phyloP scores from a whole-genome alignment of 441 rosid genomes.

The Arabidopsis lyrata region DNA sequence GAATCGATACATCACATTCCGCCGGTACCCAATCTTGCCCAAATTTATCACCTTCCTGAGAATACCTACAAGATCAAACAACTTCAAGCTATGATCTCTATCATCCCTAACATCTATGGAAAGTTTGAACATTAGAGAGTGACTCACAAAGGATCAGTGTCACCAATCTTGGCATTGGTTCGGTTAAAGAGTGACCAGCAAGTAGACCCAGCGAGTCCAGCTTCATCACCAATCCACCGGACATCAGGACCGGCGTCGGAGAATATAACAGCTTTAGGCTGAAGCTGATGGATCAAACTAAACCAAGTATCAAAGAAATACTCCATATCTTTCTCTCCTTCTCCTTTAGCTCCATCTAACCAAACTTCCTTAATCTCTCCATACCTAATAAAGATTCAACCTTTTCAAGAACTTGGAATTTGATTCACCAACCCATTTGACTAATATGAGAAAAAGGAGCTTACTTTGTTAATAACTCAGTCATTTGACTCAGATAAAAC shows the following conservation, averaged over 20 bases:
- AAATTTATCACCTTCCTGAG: conserved; percentile 61
- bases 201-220: conserved; percentile 69
- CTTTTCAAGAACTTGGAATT: background rate
- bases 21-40: conserved; percentile 93
- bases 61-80: conserved; percentile 56
- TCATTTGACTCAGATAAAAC: conserved; percentile 82
- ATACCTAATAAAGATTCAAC: conserved; percentile 54
- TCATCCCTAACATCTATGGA: background rate
- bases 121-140: background rate
- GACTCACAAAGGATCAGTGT: conserved; percentile 65
- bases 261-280: conserved; percentile 79
- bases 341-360: conserved; percentile 89
- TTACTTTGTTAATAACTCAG: conserved; percentile 82
- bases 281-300: conserved; percentile 78
- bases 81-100: background rate
- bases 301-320: conserved; percentile 84
- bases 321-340: conserved; percentile 79
- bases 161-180: conserved; percentile 66
- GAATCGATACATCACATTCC: conserved; percentile 92
- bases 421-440: conserved; percentile 1
- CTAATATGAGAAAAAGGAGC: background rate
- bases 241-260: conserved; percentile 92
- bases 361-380: conserved; percentile 84
- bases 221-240: conserved; percentile 89
- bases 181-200: conserved; percentile 92